These are phyloP conservation scores for Solanum hybrid DNA, from an alignment of 305 asterid species.

Conservation along the genomic window DNA sequence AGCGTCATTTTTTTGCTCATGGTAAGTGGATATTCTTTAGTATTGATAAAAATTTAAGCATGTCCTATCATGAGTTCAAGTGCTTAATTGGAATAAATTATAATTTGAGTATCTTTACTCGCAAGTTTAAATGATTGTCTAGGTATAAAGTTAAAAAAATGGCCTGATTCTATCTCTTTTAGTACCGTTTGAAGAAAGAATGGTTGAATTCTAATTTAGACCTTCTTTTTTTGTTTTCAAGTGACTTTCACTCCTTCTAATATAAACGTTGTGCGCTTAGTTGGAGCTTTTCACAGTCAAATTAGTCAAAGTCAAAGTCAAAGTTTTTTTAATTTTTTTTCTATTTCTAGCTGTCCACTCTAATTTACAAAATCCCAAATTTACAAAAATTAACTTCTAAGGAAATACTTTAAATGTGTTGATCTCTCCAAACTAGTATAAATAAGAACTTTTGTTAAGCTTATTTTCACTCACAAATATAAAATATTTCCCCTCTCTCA, in stretches of 20 bases:
- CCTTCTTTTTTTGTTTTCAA: neutral
- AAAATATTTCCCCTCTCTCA: neutral
- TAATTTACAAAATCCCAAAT: neutral
- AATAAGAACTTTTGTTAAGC: neutral
- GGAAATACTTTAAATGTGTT: neutral
- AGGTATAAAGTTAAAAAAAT: neutral
- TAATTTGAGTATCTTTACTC: neutral
- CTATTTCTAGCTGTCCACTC: neutral
- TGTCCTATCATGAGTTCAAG: neutral
- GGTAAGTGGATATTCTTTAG: neutral
- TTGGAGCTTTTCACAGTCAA: neutral
- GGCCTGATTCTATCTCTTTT: neutral
- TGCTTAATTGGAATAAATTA: neutral
- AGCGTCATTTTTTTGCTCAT: neutral
- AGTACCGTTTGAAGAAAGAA: neutral
- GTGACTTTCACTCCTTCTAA: neutral
- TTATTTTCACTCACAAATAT: neutral
- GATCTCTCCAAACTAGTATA: neutral
- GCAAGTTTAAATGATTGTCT: neutral
- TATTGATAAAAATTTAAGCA: neutral
- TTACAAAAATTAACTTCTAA: neutral
- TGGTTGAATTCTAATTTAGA: neutral
- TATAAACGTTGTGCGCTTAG: neutral
- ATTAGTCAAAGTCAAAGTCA: neutral
- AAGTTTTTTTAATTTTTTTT: neutral